phyloP scores from a whole-genome alignment of 257 asterid species.

The Gardenia jasminoides region DNA sequence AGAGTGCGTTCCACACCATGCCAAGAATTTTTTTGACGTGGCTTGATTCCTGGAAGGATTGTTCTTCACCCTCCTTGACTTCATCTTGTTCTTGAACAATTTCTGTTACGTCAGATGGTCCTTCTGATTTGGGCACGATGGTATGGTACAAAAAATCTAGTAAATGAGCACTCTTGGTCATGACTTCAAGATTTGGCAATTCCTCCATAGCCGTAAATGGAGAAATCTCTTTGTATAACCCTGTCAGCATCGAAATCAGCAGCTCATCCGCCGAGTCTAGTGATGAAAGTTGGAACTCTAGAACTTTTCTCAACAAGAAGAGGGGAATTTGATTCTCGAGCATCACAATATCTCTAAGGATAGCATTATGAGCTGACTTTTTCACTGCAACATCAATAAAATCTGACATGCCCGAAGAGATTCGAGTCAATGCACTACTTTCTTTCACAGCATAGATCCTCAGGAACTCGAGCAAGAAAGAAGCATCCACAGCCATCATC shows the following conservation, averaged over 20 bases:
- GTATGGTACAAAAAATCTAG: conserved; percentile 52
- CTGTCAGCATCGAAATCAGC: conserved; percentile 34
- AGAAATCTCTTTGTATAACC: conserved; percentile 42
- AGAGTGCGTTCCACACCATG: conserved; percentile 16
- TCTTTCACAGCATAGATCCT: conserved; percentile 21
- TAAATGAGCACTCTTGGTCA: conserved; percentile 39
- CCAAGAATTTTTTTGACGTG: not conserved
- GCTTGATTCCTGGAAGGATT: not conserved
- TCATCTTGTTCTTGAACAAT: conserved; percentile 9
- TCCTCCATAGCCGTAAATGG: conserved; percentile 43
- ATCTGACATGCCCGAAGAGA: conserved; percentile 32
- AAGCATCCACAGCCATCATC: conserved; percentile 78
- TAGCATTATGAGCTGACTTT: conserved; percentile 44
- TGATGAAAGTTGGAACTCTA: conserved; percentile 40
- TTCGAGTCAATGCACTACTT: conserved; percentile 1
- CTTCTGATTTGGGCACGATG: conserved; percentile 31
- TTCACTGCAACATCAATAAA: conserved; percentile 32
- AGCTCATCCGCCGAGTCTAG: conserved; percentile 27
- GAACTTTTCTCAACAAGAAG: conserved; percentile 36
- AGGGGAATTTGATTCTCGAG: conserved; percentile 74
- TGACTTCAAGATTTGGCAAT: conserved; percentile 13
- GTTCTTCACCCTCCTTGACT: conserved; percentile 13
- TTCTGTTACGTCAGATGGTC: conserved; percentile 18
- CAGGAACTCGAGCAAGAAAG: conserved; percentile 65
- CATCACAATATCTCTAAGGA: conserved; percentile 55